phyloP scores from a whole-genome alignment of 768 basidiomycete species.

The Suillus subalutaceus region DNA sequence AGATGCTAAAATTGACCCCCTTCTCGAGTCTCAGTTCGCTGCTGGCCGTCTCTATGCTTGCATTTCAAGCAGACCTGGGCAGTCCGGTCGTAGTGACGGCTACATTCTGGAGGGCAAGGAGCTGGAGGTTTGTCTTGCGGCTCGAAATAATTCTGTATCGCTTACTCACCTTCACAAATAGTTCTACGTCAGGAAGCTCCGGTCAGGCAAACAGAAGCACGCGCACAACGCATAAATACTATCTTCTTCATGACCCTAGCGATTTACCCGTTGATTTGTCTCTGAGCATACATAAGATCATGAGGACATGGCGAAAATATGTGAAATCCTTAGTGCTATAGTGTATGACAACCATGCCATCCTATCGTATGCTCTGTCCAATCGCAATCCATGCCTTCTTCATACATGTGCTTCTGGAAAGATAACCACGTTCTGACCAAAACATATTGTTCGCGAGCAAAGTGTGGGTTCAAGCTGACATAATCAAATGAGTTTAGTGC shows the following conservation, averaged over 20 bases:
- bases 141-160: not conserved
- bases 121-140: slow-evolving; percentile 71
- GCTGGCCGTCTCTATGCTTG: slow-evolving; percentile 95
- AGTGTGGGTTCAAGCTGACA: slow-evolving; percentile 10
- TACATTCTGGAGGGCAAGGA: slow-evolving; percentile 99
- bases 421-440: slow-evolving; percentile 5
- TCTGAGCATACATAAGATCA: slow-evolving; percentile 11
- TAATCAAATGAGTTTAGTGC: slow-evolving; percentile 18
- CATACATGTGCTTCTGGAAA: not conserved
- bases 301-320: slow-evolving; percentile 14
- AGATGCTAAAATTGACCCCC: slow-evolving; percentile 91
- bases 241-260: slow-evolving; percentile 4
- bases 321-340: slow-evolving; percentile 15
- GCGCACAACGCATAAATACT: slow-evolving; percentile 49
- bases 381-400: slow-evolving; percentile 17
- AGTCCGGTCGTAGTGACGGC: slow-evolving; percentile 95
- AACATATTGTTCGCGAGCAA: slow-evolving; percentile 2
- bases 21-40: slow-evolving; percentile 88
- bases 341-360: slow-evolving; percentile 17
- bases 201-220: slow-evolving; percentile 95
- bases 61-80: slow-evolving; percentile 95
- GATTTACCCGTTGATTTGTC: slow-evolving; percentile 9
- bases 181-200: slow-evolving; percentile 96
- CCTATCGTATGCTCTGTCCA: slow-evolving; percentile 11
- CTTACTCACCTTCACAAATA: slow-evolving; percentile 38